Conservation (phyloP, 257 asterid species). For the Solanum arcanum region DNA sequence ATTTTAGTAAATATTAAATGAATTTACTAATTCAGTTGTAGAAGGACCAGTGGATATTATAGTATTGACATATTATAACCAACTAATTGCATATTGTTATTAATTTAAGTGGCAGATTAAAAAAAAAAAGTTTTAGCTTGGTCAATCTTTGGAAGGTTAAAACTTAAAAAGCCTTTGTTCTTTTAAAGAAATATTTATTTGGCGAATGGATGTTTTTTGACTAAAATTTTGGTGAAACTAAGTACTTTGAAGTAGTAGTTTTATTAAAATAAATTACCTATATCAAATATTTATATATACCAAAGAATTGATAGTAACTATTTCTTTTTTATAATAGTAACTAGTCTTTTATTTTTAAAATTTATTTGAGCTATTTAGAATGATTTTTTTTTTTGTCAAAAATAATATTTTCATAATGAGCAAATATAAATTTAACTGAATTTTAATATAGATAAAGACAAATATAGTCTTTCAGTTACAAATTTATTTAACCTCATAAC, state of each 20-base stretch:
- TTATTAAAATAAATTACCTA: not conserved
- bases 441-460: not conserved
- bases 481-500: too few relatives aligned
- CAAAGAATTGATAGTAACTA: not conserved
- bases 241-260: not conserved
- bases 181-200: not conserved
- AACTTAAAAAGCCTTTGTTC: not conserved
- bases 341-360: too few relatives aligned
- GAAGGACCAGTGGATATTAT: not conserved
- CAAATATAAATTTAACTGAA: too few relatives aligned
- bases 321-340: too few relatives aligned
- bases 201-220: not conserved
- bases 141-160: not conserved
- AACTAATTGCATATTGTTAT: not conserved
- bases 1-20: not conserved
- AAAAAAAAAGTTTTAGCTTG: not conserved
- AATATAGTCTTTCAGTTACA: too few relatives aligned
- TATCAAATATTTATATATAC: not conserved
- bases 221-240: not conserved
- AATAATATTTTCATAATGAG: not conserved
- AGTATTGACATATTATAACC: not conserved
- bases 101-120: not conserved
- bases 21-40: not conserved
- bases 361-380: too few relatives aligned
- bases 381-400: too few relatives aligned